Percentiles rank a stretch among this genome's conserved stretches.
These are phyloP conservation scores for Calcarisporium arbuscula DNA, from an alignment of 2,329 filamentous ascomycete genomes.

Conservation along the genomic window DNA sequence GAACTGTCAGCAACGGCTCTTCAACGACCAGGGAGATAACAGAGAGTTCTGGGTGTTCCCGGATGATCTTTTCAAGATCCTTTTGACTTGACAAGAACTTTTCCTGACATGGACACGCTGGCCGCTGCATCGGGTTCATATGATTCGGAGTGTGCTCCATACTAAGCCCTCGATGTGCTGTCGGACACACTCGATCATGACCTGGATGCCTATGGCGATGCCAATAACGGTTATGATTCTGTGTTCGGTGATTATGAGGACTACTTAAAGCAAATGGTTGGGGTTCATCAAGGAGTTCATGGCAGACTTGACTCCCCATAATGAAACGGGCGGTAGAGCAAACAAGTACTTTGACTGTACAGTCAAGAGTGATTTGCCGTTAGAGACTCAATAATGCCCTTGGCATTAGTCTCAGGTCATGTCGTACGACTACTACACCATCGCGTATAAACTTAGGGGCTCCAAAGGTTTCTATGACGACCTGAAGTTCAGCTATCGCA, in stretches of 20 bases:
- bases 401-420: neutral
- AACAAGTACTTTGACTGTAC: conserved; percentile 2
- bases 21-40: too few species aligned
- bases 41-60: too few species aligned
- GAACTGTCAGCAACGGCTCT: too few species aligned
- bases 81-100: conserved; percentile 3
- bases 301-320: too few species aligned
- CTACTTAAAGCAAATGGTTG: neutral
- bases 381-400: neutral
- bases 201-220: conserved; percentile 1
- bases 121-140: neutral
- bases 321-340: too few species aligned
- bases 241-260: conserved; percentile 5
- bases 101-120: conserved; percentile 2
- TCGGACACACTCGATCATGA: neutral
- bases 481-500: neutral
- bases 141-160: neutral
- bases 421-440: neutral
- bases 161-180: conserved; percentile 1
- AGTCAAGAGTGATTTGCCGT: neutral
- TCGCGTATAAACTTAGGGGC: conserved; percentile 1
- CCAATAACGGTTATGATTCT: conserved; percentile 5
- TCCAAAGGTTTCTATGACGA: conserved; percentile 1
- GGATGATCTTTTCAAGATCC: too few species aligned
- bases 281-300: too few species aligned